Base-by-base conservation (phyloP, 148 eudicot genomes). In the Camellia sinensis region DNA sequence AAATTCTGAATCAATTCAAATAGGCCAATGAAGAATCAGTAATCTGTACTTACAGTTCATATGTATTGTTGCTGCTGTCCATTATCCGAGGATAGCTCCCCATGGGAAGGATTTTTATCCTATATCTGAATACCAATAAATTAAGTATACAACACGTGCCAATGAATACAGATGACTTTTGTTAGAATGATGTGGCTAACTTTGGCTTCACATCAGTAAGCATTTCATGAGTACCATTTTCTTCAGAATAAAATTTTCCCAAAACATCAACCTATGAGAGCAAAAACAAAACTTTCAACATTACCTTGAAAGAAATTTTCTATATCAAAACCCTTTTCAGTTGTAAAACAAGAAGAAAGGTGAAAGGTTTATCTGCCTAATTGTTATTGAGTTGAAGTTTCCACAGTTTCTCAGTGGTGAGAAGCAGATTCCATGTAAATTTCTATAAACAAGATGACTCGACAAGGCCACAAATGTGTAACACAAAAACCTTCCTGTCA, bases 71-170 rank as follows among this genome's bases (percentile, higher is more conserved):
- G 91, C 89, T 86, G 81, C 85, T 90, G 85, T 96, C 99, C 95
- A 91, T 91, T 44, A 96, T 91, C 76, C 95, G 92, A 80, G 99
- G 98, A 85, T 96, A 96, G 83, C 99, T 93, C 61, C 99, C 99
- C 97, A 96, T 93, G 7, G 97, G 98, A 77, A 88, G 87, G 71
- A 96, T 93, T 84, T 94, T 96, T 78, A 96, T 92, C 65, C 92
- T 88, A 86, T 91, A 96, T 88, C 99, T 96, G 87, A 84, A 76
- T 68, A 77, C 57, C 73, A 81, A 61, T 80, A 71, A 67, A 72
- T 80, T 69, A 82, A 81, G 84, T 82, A 79, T 45, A 68, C 14
- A 70, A 69, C 71, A 67, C 15, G 9, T 17, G 6, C 64, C 78
- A 60, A 53, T 70, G 41, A 43, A 17, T 56, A 74, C 67, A 66